Conservation (phyloP, 148 eudicot species). For the Fagopyrum tataricum region DNA sequence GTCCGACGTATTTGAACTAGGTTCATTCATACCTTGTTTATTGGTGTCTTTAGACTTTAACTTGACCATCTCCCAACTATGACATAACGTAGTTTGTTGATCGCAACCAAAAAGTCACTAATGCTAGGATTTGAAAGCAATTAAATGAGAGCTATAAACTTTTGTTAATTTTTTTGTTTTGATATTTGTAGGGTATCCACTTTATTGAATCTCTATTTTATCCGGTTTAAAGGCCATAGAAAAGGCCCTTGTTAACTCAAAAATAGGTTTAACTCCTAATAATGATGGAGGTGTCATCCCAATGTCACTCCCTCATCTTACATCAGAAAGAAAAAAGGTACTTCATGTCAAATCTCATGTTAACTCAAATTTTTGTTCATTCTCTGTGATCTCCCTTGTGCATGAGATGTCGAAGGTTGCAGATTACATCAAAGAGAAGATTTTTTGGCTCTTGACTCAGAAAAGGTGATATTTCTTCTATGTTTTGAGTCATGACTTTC, state of each 20-base stretch:
- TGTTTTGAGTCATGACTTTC: no score
- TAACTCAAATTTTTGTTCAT: background rate
- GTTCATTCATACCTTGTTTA: no score
- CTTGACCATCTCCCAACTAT: no score
- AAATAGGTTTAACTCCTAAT: slow-evolving; percentile 75
- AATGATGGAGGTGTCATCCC: slow-evolving; percentile 95
- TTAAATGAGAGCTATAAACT: background rate
- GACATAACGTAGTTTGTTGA: no score
- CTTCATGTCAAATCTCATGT: background rate
- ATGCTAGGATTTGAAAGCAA: no score
- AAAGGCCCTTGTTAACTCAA: slow-evolving; percentile 85
- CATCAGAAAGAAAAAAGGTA: slow-evolving; percentile 96
- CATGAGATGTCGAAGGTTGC: slow-evolving; percentile 88
- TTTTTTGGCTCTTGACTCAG: no score
- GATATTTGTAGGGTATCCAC: background rate
- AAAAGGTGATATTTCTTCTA: no score
- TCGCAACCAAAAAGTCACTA: no score
- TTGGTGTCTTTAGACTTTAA: no score
- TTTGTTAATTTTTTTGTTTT: background rate
- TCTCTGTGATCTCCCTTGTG: background rate
- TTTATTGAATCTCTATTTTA: slow-evolving; percentile 11
- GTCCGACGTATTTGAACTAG: no score
- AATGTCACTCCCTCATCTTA: slow-evolving; percentile 73
- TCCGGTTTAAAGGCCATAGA: slow-evolving; percentile 88
- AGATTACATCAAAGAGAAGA: no score